Conservation (phyloP, 441 rosid species). For the Dalechampia spathulata region DNA sequence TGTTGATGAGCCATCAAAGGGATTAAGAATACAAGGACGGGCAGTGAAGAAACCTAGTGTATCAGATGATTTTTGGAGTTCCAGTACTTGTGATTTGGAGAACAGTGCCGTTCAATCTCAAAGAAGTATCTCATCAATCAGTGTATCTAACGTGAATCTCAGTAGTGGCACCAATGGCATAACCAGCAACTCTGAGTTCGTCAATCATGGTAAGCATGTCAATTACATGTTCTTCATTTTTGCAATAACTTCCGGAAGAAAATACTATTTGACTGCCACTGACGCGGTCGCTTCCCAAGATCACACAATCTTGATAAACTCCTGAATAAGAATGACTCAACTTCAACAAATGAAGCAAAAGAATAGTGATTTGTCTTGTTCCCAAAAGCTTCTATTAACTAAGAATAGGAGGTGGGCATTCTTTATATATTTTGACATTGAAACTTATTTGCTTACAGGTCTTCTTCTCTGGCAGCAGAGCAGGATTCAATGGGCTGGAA, state of each 20-base stretch:
- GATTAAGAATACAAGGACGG: slow-evolving; percentile 47
- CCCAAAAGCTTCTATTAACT: too few relatives aligned
- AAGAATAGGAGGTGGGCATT: too few relatives aligned
- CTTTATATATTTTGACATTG: background rate
- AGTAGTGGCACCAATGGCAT: slow-evolving; percentile 27
- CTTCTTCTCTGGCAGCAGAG: slow-evolving; percentile 61
- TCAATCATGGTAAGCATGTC: slow-evolving; percentile 47
- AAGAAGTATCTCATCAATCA: slow-evolving; percentile 49
- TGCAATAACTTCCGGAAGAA: too few relatives aligned
- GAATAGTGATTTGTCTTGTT: too few relatives aligned
- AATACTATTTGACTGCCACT: too few relatives aligned
- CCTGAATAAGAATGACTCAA: too few relatives aligned
- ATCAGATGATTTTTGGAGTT: slow-evolving; percentile 53
- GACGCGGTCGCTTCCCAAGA: too few relatives aligned
- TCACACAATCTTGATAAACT: too few relatives aligned
- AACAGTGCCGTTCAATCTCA: slow-evolving; percentile 45
- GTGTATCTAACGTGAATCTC: slow-evolving; percentile 25
- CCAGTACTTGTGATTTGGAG: slow-evolving; percentile 52
- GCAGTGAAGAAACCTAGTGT: slow-evolving; percentile 36
- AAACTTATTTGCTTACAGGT: slow-evolving; percentile 27
- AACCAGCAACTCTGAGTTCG: slow-evolving; percentile 37
- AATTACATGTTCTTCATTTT: too few relatives aligned
- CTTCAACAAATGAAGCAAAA: too few relatives aligned
- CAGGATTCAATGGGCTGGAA: slow-evolving; percentile 72
- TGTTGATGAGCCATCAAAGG: slow-evolving; percentile 65